These are phyloP conservation scores for Rhizopogon rudus DNA, from an alignment of 768 basidiomycete species.

Conservation along the genomic window DNA sequence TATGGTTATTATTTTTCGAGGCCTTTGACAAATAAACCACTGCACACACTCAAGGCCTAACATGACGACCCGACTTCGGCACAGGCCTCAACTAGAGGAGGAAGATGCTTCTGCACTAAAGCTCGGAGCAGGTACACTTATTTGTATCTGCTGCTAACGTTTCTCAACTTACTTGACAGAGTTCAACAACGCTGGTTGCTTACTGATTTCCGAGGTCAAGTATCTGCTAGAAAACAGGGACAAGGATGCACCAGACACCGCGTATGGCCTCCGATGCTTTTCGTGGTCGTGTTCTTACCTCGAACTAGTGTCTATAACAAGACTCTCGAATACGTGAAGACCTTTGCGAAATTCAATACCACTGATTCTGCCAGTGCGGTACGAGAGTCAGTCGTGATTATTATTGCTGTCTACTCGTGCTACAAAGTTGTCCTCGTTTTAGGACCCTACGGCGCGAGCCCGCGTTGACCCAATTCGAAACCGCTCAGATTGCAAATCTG, in stretches of 20 bases:
- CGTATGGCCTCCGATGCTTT: conserved; percentile 41
- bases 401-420: not conserved
- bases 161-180: conserved; percentile 36
- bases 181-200: conserved; percentile 88
- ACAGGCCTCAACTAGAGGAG: conserved; percentile 64
- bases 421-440: not conserved
- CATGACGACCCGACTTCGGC: conserved; percentile 58
- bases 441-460: conserved; percentile 79
- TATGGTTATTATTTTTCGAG: conserved; percentile 21
- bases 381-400: conserved; percentile 61
- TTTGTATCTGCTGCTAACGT: not conserved
- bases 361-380: conserved; percentile 81
- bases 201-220: conserved; percentile 90
- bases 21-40: conserved; percentile 28
- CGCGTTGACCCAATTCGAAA: conserved; percentile 83
- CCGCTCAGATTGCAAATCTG: conserved; percentile 88
- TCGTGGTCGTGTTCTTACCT: not conserved
- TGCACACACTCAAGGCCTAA: conserved; percentile 40
- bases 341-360: conserved; percentile 86
- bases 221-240: conserved; percentile 84
- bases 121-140: conserved; percentile 59
- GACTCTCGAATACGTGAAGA: conserved; percentile 87
- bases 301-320: conserved; percentile 81
- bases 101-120: conserved; percentile 85
- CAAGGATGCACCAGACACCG: conserved; percentile 83